Evolutionary conservation across 805 yeast species (phyloP), one percentile per base, ranked within the genome.

Genomic region (Saturnispora diversa): DNA sequence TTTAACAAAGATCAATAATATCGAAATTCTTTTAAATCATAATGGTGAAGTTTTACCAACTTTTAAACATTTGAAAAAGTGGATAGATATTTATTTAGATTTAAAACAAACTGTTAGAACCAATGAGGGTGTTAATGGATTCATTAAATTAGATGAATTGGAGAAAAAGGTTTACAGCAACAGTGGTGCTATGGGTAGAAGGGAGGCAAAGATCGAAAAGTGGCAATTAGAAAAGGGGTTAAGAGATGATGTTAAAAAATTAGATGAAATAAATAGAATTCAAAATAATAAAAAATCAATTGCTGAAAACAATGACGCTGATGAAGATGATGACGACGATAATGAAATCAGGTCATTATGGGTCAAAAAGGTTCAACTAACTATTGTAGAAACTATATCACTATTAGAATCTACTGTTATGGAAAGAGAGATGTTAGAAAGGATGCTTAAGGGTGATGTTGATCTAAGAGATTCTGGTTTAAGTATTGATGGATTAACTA

Each of bases 191-290:
- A 64, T 69, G 0, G 51, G 56, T 9, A 65, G 70, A 50, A 69
- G 97, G 50, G 77, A 79, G 17, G 80, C 75, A 36, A 88, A 86
- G 56, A 85, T 87, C 43, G 80, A 72, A 13, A 73, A 74, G 49
- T 82, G 67, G 58, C 80, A 74, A 52, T 55, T 65, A 12, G 86
- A 79, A 45, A 80, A 74, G 55, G 69, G 68, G 29, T 60, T 84
- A 38, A 65, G 60, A 6, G 53, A 47, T 2, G 68, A 70, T 46
- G 50, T 86, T 4, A 50, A 56, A 9, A 41, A 60, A 2, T 53
- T 83, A 22, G 58, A 58, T 25, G 54, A 60, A 15, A 6, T 32
- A 32, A 19, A 22, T 7, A 11, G 5, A n/a, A n/a, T n/a, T n/a
- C n/a, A n/a, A n/a, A n/a, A n/a, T n/a, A n/a, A n/a, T n/a, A n/a